These are phyloP conservation scores for Citropsis articulata DNA, from an alignment of 345 rosid genomes.

Conservation along the genomic window DNA sequence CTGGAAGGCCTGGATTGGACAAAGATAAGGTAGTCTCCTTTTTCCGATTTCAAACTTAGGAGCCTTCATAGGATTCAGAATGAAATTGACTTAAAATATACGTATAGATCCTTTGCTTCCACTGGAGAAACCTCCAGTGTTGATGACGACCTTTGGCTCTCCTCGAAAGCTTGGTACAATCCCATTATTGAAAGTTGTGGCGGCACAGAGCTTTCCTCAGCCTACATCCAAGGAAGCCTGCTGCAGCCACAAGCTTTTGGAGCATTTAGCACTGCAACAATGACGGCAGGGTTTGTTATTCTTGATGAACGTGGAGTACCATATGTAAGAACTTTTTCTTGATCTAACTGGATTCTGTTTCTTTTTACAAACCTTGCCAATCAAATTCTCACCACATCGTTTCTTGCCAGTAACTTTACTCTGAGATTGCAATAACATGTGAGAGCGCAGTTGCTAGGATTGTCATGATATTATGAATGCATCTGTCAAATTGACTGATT, in stretches of 20 bases:
- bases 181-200: constrained; percentile 85
- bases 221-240: constrained; percentile 61
- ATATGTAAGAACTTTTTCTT: constrained; percentile 38
- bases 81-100: constrained; percentile 9
- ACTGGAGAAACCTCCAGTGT: constrained; percentile 87
- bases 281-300: constrained; percentile 76
- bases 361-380: background rate
- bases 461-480: background rate
- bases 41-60: background rate
- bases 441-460: background rate
- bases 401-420: background rate
- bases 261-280: constrained; percentile 67
- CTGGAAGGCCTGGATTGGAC: constrained; percentile 82
- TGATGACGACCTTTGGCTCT: constrained; percentile 95
- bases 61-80: background rate
- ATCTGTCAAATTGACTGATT: background rate
- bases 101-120: constrained; percentile 51
- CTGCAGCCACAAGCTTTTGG: constrained; percentile 94
- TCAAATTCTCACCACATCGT: background rate
- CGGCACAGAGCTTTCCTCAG: constrained; percentile 83
- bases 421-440: background rate
- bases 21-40: constrained; percentile 51
- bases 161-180: constrained; percentile 71
- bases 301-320: constrained; percentile 67
- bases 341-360: background rate